Conservation (phyloP, 257 asterid genomes). For the Hygrophila difformis region DNA sequence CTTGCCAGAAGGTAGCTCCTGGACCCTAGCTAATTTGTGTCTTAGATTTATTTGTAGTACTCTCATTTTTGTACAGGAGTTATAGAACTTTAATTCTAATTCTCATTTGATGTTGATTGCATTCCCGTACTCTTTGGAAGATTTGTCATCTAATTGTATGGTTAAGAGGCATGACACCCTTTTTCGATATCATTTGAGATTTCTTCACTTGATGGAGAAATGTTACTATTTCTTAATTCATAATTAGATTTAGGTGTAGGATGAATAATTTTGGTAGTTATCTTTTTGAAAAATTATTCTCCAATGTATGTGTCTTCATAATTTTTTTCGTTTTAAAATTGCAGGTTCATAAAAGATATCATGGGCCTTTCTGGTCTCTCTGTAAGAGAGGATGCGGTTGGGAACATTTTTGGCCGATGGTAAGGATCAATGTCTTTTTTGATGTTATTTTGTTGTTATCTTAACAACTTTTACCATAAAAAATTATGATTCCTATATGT, state of each 20-base stretch:
- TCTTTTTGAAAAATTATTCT: background rate
- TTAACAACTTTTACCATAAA: too few species aligned
- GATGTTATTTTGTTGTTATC: background rate
- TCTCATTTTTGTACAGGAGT: background rate
- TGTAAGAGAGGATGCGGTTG: conserved; percentile 81
- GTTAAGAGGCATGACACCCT: background rate
- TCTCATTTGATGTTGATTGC: background rate
- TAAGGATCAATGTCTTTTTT: conserved; percentile 23
- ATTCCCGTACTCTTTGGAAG: background rate
- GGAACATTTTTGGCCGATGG: conserved; percentile 93
- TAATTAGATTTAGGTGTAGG: background rate
- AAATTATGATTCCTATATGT: too few species aligned
- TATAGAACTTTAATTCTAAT: background rate
- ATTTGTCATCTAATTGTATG: background rate
- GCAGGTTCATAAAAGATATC: conserved; percentile 70
- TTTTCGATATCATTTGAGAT: background rate
- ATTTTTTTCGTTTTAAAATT: too few species aligned
- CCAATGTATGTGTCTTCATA: background rate
- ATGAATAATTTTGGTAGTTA: background rate
- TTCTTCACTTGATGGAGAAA: background rate
- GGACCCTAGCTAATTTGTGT: conserved; percentile 1
- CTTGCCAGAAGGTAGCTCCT: conserved; percentile 60
- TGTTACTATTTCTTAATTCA: background rate
- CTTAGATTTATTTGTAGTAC: background rate
- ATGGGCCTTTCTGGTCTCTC: conserved; percentile 51